These are phyloP conservation scores for Passalora sequoiae DNA, from an alignment of 2,329 filamentous ascomycete species.

Conservation along the genomic window DNA sequence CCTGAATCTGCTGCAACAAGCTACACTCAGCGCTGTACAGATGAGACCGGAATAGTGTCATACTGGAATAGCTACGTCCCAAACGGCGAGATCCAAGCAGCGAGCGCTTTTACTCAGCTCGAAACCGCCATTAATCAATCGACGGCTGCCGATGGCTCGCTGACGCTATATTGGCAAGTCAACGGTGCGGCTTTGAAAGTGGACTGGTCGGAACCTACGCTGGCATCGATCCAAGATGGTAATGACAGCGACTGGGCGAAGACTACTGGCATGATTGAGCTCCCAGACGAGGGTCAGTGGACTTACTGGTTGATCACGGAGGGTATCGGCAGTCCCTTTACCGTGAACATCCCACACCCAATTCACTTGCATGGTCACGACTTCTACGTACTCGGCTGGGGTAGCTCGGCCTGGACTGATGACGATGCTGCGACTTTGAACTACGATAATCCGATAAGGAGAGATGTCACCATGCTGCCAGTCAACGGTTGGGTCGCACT, in stretches of 20 bases:
- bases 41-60: constrained; percentile 38
- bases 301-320: constrained; percentile 36
- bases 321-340: constrained; percentile 24
- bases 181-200: constrained; percentile 42
- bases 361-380: constrained; percentile 33
- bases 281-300: constrained; percentile 24
- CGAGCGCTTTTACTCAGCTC: constrained; percentile 23
- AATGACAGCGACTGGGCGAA: constrained; percentile 35
- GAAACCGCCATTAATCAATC: constrained; percentile 29
- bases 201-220: constrained; percentile 42
- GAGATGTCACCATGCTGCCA: constrained; percentile 39
- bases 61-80: constrained; percentile 36
- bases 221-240: constrained; percentile 39
- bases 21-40: constrained; percentile 39
- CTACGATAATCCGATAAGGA: constrained; percentile 36
- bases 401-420: constrained; percentile 23
- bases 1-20: constrained; percentile 30
- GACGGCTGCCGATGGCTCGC: constrained; percentile 25
- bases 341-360: constrained; percentile 31
- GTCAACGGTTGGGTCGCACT: constrained; percentile 37
- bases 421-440: constrained; percentile 25
- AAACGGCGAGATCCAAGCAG: constrained; percentile 26
- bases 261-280: constrained; percentile 37
- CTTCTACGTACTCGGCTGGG: constrained; percentile 31
- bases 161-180: constrained; percentile 38